Conservation (phyloP, 345 rosid species). For the Citrus sp. region DNA sequence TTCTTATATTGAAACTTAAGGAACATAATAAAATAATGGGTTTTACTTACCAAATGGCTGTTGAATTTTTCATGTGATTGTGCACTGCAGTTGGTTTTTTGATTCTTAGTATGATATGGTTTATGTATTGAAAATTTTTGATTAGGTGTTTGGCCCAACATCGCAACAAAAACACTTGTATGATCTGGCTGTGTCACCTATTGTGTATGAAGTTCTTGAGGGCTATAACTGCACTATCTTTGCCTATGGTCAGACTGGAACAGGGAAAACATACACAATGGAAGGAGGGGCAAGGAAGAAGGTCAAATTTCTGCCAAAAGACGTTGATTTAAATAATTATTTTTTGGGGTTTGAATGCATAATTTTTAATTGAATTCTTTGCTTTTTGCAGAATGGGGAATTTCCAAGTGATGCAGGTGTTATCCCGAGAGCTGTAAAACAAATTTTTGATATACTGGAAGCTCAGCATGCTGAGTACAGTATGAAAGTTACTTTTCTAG, state of each 20-base stretch:
- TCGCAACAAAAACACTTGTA: constrained; percentile 87
- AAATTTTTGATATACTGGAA: constrained; percentile 87
- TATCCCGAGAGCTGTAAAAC: constrained; percentile 91
- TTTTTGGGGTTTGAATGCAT: background rate
- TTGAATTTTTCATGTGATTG: background rate
- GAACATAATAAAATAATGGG: no score
- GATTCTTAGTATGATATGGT: background rate
- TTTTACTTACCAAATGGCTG: background rate
- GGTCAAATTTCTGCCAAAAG: constrained; percentile 31
- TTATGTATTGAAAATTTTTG: background rate
- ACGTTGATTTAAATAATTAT: background rate
- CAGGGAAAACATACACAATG: constrained; percentile 98
- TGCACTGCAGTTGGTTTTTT: background rate
- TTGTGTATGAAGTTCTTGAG: constrained; percentile 94
- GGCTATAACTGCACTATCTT: constrained; percentile 99
- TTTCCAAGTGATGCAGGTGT: constrained; percentile 97
- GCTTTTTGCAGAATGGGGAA: constrained; percentile 76
- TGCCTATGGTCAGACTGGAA: constrained; percentile 99
- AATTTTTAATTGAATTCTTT: constrained; percentile 18
- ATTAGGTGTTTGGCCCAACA: constrained; percentile 88
- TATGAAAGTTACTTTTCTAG: constrained; percentile 96
- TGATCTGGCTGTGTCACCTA: constrained; percentile 81
- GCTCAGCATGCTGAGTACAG: constrained; percentile 88
- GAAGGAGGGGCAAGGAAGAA: constrained; percentile 98
- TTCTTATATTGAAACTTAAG: background rate